Evolutionary conservation across 2,329 filamentous ascomycete genomes (phyloP).

Genomic region (Parafenestella ontariensis): DNA sequence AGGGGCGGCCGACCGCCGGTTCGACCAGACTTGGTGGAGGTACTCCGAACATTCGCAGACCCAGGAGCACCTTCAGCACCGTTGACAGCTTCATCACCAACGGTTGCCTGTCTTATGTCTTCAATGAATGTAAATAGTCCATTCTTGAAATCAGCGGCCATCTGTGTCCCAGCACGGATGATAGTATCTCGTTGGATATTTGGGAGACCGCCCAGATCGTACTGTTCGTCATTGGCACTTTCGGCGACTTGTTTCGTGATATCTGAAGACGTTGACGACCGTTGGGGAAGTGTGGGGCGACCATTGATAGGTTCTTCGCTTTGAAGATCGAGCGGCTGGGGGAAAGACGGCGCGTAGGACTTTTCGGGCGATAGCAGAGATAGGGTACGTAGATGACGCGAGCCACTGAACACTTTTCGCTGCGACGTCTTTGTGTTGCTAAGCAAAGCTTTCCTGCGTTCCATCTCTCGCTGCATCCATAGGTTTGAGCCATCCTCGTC

Average conservation of each 20-base stretch:
- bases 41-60: constrained; percentile 35
- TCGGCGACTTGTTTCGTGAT: constrained; percentile 36
- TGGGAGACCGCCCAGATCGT: constrained; percentile 37
- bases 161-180: constrained; percentile 67
- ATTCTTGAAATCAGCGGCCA: constrained; percentile 87
- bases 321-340: constrained; percentile 48
- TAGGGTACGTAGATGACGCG: constrained; percentile 69
- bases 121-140: constrained; percentile 95
- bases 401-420: constrained; percentile 68
- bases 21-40: constrained; percentile 33
- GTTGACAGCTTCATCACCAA: constrained; percentile 84
- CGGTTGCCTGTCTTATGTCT: constrained; percentile 91
- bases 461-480: constrained; percentile 67
- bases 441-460: constrained; percentile 74
- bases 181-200: constrained; percentile 47
- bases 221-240: constrained; percentile 36
- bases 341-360: constrained; percentile 46
- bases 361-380: constrained; percentile 78
- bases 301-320: constrained; percentile 26
- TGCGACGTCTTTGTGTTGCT: constrained; percentile 56
- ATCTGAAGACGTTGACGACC: constrained; percentile 42
- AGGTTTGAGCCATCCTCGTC: constrained; percentile 54
- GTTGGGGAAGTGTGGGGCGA: constrained; percentile 20
- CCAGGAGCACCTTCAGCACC: constrained; percentile 41
- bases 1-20: constrained; percentile 42